Base-by-base conservation (phyloP, 345 rosid species). In the Pugionium dolabratum region DNA sequence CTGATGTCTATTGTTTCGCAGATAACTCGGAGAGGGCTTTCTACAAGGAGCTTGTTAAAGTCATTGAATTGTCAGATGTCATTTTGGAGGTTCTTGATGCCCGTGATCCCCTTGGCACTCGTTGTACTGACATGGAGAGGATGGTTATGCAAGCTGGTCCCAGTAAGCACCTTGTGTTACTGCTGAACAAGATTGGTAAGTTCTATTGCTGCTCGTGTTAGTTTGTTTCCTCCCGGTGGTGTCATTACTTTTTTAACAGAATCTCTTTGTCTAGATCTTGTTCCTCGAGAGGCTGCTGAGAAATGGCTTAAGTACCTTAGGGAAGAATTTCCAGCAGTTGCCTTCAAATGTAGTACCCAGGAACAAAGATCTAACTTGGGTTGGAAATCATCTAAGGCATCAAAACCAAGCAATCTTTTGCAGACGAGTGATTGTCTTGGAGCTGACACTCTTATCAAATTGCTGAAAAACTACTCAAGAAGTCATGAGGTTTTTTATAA, bases 371-470 rank as follows among this genome's bases (percentile, higher is more conserved):
- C 96, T 61, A 90, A 90, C 71, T 79, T 94, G 66, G 95, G 97
- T n/a, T 94, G 97, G 95, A 94, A 86, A 66, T 82, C 94, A 55
- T 76, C 85, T 1, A 90, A 83, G 77, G 67, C 81, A 40, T 77
- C 84, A 39, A 94, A 85, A 75, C 79, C 95, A 7, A 90, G 85
- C 78, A 83, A 70, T 66, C 10, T 80, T 53, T 74, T 85, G 77
- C 97, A 90, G 76, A 90, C 96, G 6, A 94, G 97, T 73, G 97
- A 94, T 66, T 94, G 99, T 76, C 96, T 94, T 67, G 97, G 97
- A 68, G 99, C 99, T 34, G 96, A 90, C 58, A 86, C 95, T 56
- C 97, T 90, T 35, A 76, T 90, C 71, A 94, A 94, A 66, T 70
- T 94, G 80, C 74, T 94, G 68, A 94, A 94, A 73, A 90, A 88